These are phyloP conservation scores for Pulveroboletus sp. DNA, from an alignment of 768 basidiomycete species.

Conservation along the genomic window DNA sequence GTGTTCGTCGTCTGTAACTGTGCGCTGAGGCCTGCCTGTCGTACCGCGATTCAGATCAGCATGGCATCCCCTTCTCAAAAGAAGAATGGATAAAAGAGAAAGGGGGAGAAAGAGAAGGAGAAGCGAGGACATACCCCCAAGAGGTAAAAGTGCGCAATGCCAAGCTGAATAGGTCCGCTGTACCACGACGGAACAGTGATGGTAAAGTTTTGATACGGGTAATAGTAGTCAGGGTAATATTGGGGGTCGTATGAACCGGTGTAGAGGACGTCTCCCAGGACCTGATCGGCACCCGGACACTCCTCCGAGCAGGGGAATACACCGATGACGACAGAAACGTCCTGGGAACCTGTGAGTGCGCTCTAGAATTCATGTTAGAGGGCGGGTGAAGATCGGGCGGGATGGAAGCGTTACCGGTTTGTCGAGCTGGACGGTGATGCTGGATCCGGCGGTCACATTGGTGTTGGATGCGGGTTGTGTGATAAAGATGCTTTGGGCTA, in stretches of 20 bases:
- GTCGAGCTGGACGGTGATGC: constrained; percentile 38
- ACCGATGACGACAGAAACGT: constrained; percentile 10
- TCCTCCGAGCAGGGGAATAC: neutral
- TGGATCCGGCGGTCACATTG: constrained; percentile 32
- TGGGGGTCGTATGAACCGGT: constrained; percentile 4
- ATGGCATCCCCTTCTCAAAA: neutral
- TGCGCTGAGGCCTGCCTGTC: neutral
- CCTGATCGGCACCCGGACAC: constrained; percentile 1
- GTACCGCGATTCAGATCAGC: too few species aligned
- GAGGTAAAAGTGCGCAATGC: constrained; percentile 3
- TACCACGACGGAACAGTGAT: constrained; percentile 3
- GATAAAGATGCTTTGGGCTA: constrained; percentile 42
- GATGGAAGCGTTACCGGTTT: constrained; percentile 30
- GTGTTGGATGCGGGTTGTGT: constrained; percentile 33
- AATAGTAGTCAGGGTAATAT: neutral
- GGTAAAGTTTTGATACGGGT: constrained; percentile 8
- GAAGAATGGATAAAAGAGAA: too few species aligned
- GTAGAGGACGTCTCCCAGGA: constrained; percentile 10
- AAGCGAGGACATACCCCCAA: constrained; percentile 5
- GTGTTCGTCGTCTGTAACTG: neutral
- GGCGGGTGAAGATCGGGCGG: too few species aligned
- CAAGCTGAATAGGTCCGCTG: constrained; percentile 1
- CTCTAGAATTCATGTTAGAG: neutral
- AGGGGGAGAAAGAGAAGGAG: too few species aligned
- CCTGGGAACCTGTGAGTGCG: neutral